Conservation (phyloP, 495 filamentous ascomycete species). For the Parathielavia hyrcaniae region DNA sequence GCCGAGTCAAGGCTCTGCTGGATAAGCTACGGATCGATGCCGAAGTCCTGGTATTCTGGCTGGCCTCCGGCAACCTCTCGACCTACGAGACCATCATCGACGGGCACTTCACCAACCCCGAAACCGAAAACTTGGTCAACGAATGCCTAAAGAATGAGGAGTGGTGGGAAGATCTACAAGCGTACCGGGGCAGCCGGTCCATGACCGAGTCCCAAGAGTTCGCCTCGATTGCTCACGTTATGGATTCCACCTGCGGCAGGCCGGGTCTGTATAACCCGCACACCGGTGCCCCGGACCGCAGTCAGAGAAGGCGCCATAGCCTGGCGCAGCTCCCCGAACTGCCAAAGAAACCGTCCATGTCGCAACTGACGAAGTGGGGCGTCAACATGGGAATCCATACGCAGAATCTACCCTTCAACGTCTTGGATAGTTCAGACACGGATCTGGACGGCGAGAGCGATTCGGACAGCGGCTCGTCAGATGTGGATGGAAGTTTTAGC, state of each 20-base stretch:
- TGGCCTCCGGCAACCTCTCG: constrained; percentile 64
- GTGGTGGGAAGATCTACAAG: constrained; percentile 78
- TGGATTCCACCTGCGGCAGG: constrained; percentile 34
- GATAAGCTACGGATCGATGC: constrained; percentile 79
- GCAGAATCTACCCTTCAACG: constrained; percentile 59
- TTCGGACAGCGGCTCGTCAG: constrained; percentile 39
- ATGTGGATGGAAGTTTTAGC: constrained; percentile 29
- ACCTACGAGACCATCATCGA: constrained; percentile 77
- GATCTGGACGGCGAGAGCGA: constrained; percentile 38
- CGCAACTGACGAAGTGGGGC: constrained; percentile 55
- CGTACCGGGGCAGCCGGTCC: constrained; percentile 52
- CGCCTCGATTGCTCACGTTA: constrained; percentile 28
- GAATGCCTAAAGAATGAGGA: constrained; percentile 59
- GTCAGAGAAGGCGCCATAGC: constrained; percentile 33
- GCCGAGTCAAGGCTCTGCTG: constrained; percentile 65
- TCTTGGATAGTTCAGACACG: constrained; percentile 50
- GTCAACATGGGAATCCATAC: constrained; percentile 69
- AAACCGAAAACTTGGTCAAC: constrained; percentile 50
- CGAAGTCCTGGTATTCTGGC: constrained; percentile 71
- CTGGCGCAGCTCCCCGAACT: constrained; percentile 34
- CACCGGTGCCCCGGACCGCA: constrained; percentile 18
- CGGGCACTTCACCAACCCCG: constrained; percentile 43
- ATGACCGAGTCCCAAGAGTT: constrained; percentile 40
- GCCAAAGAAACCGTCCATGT: constrained; percentile 57
- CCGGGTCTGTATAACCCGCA: constrained; percentile 30